phyloP scores from a whole-genome alignment of 306 rosid species.

The Corylus avellana region DNA sequence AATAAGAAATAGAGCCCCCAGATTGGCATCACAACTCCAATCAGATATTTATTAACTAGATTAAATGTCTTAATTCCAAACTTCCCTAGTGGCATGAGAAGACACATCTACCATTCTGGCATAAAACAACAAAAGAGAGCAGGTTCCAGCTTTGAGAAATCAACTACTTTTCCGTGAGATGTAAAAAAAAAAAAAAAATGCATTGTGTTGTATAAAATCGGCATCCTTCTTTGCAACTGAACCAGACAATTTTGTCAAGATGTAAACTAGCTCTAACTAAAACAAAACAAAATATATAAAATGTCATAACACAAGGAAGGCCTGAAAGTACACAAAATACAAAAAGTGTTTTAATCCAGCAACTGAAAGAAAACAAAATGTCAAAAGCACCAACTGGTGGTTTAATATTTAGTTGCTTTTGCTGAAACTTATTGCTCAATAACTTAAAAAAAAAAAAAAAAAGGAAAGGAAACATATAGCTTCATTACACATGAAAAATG shows the following conservation, averaged over 20 bases:
- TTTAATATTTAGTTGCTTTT: neutral
- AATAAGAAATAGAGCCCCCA: conserved; percentile 1
- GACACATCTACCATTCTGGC: neutral
- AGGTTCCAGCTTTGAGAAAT: neutral
- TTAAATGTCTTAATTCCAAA: neutral
- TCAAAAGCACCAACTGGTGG: neutral
- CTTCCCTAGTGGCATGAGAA: neutral
- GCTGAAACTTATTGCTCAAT: neutral
- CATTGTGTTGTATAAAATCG: neutral
- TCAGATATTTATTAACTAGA: neutral
- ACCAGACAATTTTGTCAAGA: neutral
- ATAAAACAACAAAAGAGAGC: neutral
- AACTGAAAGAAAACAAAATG: neutral
- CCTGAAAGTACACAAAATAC: neutral
- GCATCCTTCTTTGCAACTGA: neutral
- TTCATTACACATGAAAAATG: neutral
- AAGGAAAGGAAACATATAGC: neutral
- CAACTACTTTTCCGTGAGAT: neutral
- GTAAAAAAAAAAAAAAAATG: neutral
- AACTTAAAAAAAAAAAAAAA: too few relatives aligned
- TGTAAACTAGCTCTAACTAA: neutral
- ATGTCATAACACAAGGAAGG: neutral
- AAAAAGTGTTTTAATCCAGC: neutral
- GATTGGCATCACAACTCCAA: neutral
- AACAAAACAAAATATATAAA: neutral